Evolutionary conservation across 177 flowering plant genomes (phyloP).

Genomic region (Vitis hybrid): DNA sequence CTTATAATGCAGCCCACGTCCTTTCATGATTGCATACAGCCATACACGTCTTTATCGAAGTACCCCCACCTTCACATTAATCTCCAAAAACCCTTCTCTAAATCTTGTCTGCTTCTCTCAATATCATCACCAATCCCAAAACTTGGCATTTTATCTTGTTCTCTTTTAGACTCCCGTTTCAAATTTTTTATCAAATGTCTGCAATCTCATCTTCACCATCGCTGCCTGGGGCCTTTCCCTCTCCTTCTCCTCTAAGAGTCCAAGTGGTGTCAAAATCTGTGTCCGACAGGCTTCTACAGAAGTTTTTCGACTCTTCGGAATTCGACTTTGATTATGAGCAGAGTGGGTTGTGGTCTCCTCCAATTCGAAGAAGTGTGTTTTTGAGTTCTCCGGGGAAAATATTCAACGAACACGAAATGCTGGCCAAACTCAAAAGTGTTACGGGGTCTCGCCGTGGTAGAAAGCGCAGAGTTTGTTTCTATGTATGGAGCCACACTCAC

Average conservation of each 20-base stretch:
- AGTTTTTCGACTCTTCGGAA: slow-evolving; percentile 41
- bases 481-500: slow-evolving; percentile 12
- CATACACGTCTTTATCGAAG: slow-evolving; percentile 19
- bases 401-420: slow-evolving; percentile 23
- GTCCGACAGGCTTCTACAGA: slow-evolving; percentile 36
- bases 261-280: slow-evolving; percentile 39
- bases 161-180: background rate
- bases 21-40: slow-evolving; percentile 22
- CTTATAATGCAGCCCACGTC: slow-evolving; percentile 7
- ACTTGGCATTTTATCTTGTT: background rate
- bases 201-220: slow-evolving; percentile 1
- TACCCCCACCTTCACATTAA: background rate
- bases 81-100: background rate
- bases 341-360: slow-evolving; percentile 60
- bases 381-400: slow-evolving; percentile 32
- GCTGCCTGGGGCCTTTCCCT: background rate
- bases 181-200: slow-evolving; percentile 2
- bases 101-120: background rate
- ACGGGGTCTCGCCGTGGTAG: slow-evolving; percentile 2
- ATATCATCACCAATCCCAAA: too few relatives aligned
- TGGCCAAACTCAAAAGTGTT: slow-evolving; percentile 9
- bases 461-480: slow-evolving; percentile 11
- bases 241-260: slow-evolving; percentile 13
- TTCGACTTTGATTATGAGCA: slow-evolving; percentile 41
- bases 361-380: slow-evolving; percentile 32